These are phyloP conservation scores for Triangularia verruculosa DNA, from an alignment of 2,329 filamentous ascomycete species.

Conservation along the genomic window DNA sequence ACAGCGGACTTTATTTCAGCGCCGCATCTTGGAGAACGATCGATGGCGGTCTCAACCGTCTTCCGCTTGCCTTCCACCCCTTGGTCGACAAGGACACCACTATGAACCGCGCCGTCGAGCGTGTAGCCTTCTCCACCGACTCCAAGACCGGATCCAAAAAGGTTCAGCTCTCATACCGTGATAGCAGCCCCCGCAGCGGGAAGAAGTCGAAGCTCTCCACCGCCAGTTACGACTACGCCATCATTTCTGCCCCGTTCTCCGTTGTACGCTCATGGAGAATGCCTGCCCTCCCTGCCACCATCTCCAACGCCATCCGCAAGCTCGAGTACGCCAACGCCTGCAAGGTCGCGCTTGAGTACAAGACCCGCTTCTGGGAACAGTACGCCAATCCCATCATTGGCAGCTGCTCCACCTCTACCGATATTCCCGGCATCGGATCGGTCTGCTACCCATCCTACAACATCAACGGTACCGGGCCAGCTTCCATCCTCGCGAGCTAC, in stretches of 20 bases:
- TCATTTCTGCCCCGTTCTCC: constrained; percentile 64
- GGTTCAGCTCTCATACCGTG: constrained; percentile 53
- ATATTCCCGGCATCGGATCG: constrained; percentile 59
- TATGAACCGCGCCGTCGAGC: constrained; percentile 55
- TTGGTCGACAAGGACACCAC: constrained; percentile 56
- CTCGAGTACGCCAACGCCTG: constrained; percentile 46
- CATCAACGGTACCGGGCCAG: constrained; percentile 61
- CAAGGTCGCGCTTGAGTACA: constrained; percentile 65
- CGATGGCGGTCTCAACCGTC: constrained; percentile 52
- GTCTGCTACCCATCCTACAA: constrained; percentile 67
- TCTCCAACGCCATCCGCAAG: constrained; percentile 47
- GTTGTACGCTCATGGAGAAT: constrained; percentile 62
- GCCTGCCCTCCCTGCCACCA: constrained; percentile 37
- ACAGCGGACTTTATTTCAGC: constrained; percentile 58
- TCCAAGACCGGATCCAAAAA: constrained; percentile 47
- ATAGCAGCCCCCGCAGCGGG: constrained; percentile 29
- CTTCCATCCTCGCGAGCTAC: constrained; percentile 61
- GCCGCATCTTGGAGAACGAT: constrained; percentile 64
- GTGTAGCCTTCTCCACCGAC: constrained; percentile 50
- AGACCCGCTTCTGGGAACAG: constrained; percentile 60
- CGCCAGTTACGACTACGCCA: constrained; percentile 55
- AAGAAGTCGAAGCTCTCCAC: constrained; percentile 44
- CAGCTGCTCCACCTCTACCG: constrained; percentile 53
- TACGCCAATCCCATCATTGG: constrained; percentile 56
- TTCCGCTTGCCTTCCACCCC: constrained; percentile 62